Evolutionary conservation across 208 protist species (phyloP).

Genomic region (Leptomonas pyrrhocoris): DNA sequence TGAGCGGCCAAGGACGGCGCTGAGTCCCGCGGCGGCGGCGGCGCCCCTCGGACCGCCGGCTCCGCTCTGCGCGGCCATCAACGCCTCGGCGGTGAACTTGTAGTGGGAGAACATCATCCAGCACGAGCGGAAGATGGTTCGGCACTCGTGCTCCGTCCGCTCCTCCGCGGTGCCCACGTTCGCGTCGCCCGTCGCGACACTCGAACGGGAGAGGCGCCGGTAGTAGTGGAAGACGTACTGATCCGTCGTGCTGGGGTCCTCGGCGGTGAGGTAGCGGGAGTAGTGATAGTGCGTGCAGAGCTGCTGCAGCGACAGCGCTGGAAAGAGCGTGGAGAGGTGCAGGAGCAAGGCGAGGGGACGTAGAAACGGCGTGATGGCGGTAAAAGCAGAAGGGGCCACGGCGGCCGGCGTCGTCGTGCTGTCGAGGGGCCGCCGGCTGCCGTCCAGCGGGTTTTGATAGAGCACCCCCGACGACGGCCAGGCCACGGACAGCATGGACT

Average conservation of each 20-base stretch:
- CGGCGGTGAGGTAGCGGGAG: slow-evolving; percentile 44
- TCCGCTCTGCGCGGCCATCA: slow-evolving; percentile 30
- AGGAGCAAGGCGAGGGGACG: slow-evolving; percentile 61
- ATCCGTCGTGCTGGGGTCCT: slow-evolving; percentile 46
- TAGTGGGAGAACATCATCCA: slow-evolving; percentile 87
- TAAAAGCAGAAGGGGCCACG: slow-evolving; percentile 46
- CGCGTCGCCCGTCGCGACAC: slow-evolving; percentile 13
- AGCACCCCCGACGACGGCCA: slow-evolving; percentile 84
- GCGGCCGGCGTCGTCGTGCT: slow-evolving; percentile 27
- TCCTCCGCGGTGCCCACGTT: slow-evolving; percentile 22
- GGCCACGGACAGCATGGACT: slow-evolving; percentile 71
- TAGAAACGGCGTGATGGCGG: slow-evolving; percentile 62
- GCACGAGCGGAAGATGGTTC: slow-evolving; percentile 66
- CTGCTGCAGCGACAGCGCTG: slow-evolving; percentile 46
- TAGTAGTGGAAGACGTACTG: slow-evolving; percentile 61
- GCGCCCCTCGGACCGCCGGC: background rate
- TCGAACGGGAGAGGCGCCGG: slow-evolving; percentile 43
- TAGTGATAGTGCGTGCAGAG: slow-evolving; percentile 64
- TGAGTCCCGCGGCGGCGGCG: background rate
- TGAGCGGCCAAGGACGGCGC: slow-evolving; percentile 4
- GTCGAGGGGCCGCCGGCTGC: slow-evolving; percentile 19
- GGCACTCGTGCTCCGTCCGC: slow-evolving; percentile 32
- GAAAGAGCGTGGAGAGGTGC: slow-evolving; percentile 70
- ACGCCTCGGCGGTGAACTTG: slow-evolving; percentile 62
- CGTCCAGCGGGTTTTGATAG: slow-evolving; percentile 44